A percentile compares a stretch with the other conserved stretches of the same genome.
These are phyloP conservation scores for Prunus salicina DNA, from an alignment of 306 rosid genomes.

Conservation along the genomic window DNA sequence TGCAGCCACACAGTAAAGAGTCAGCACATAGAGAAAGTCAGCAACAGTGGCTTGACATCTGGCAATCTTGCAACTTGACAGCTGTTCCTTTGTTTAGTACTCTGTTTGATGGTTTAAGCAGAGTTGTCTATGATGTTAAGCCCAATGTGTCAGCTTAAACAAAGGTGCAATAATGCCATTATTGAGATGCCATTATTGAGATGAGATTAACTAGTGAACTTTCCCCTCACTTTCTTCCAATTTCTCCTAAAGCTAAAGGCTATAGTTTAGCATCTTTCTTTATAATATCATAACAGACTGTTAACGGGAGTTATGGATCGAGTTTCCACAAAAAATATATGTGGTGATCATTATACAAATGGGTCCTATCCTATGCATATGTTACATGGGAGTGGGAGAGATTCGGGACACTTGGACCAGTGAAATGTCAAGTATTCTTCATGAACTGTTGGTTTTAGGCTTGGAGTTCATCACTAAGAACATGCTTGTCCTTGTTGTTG, in stretches of 20 bases:
- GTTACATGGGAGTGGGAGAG: neutral
- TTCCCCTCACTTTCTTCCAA: neutral
- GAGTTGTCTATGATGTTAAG: neutral
- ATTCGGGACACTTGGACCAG: no score
- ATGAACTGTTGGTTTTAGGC: neutral
- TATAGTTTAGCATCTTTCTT: neutral
- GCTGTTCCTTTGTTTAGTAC: neutral
- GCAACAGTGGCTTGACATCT: neutral
- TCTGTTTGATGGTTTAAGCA: neutral
- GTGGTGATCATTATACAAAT: neutral
- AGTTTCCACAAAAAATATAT: neutral
- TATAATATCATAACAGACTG: neutral
- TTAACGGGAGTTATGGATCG: fast-evolving
- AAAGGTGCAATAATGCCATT: no score
- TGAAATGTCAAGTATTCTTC: neutral
- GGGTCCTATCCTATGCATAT: neutral
- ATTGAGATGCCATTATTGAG: neutral
- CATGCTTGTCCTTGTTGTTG: neutral
- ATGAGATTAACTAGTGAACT: neutral
- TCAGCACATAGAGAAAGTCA: neutral
- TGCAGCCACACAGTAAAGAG: neutral
- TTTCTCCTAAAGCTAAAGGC: neutral
- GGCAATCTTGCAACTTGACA: neutral
- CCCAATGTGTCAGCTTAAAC: neutral
- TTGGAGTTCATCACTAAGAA: conserved; percentile 5